Base-by-base conservation (phyloP, 148 eudicot genomes). In the Rhododendron ovatum region DNA sequence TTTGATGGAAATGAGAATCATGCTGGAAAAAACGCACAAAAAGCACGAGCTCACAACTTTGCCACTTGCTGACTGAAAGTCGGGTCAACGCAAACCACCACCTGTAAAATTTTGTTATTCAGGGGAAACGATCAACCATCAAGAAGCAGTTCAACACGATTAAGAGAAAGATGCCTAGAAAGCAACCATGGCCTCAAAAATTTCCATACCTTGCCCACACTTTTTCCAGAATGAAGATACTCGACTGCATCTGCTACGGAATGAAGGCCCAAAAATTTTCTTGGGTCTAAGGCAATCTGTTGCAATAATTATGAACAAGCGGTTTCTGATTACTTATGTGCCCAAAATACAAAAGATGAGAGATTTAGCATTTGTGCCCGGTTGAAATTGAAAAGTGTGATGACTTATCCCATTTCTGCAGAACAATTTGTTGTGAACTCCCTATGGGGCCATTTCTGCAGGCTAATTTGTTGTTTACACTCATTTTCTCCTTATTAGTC, bases 161-260 rank as follows among this genome's bases (percentile, higher is more conserved):
- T 7, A 82, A 80, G 13, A 41, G 53, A 45, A 55, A 87, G 37
- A 81, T 71, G 78, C 4, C 4, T 18, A 33, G 24, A 50, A 24
- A 30, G n/a, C 4, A 59, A 82, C 39, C 55, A 47, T 81, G 43
- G 37, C 47, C 73, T 61, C 69, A 3, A 65, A 22, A 81, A 71
- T n/a, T 35, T 28, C 9, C 80, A 61, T 88, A 96, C 99, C 99
- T 96, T 96, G 91, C 99, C 99, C 50, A 92, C 90, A 89, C 98
- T 95, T 87, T 91, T 91, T 67, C 99, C 98, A 81, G 99, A 95
- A 89, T 96, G 99, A 80, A 96, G 98, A 91, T 96, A 92, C 88
- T 96, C 97, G 86, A 96, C 99, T 33, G 99, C 99, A 94, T 95
- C 97, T 69, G 98, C 92, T 59, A 78, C 98, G 7, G 99, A 96